Percentiles rank a stretch among this genome's conserved stretches.
phyloP scores from a whole-genome alignment of 495 filamentous ascomycete genomes.

The Pyronema domesticum region DNA sequence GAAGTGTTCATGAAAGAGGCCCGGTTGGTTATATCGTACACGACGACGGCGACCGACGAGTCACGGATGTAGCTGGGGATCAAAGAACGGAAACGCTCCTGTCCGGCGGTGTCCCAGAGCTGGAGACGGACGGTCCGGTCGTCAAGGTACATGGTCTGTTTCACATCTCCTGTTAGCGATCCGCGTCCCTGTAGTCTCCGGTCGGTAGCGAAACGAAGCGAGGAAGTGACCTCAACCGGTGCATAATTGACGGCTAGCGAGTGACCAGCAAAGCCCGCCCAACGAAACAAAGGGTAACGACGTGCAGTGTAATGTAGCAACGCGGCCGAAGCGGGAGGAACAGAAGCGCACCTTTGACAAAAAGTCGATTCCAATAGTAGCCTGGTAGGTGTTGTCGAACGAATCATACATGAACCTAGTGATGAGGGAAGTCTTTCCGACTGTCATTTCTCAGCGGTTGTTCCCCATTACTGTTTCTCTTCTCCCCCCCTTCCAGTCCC shows the following conservation, averaged over 20 bases:
- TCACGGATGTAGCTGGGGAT: conserved; percentile 98
- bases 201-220: neutral
- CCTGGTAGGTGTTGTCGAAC: conserved; percentile 99
- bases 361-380: conserved; percentile 98
- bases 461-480: conserved; percentile 2
- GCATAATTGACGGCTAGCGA: too few relatives aligned
- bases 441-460: conserved; percentile 31
- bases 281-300: neutral
- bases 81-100: conserved; percentile 88
- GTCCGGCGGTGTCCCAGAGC: conserved; percentile 95
- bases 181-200: neutral
- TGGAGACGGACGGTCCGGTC: conserved; percentile 94
- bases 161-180: conserved; percentile 8
- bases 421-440: conserved; percentile 96
- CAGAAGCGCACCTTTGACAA: conserved; percentile 62
- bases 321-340: neutral
- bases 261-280: too few relatives aligned
- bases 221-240: too few relatives aligned
- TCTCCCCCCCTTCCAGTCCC: conserved; percentile 1
- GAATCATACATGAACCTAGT: conserved; percentile 99
- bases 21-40: conserved; percentile 81
- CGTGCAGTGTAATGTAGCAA: neutral
- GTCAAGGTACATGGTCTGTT: conserved; percentile 96
- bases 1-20: conserved; percentile 94
- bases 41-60: conserved; percentile 88